Base-by-base conservation (phyloP, 177 flowering plant genomes). In the Telopea speciosissima region DNA sequence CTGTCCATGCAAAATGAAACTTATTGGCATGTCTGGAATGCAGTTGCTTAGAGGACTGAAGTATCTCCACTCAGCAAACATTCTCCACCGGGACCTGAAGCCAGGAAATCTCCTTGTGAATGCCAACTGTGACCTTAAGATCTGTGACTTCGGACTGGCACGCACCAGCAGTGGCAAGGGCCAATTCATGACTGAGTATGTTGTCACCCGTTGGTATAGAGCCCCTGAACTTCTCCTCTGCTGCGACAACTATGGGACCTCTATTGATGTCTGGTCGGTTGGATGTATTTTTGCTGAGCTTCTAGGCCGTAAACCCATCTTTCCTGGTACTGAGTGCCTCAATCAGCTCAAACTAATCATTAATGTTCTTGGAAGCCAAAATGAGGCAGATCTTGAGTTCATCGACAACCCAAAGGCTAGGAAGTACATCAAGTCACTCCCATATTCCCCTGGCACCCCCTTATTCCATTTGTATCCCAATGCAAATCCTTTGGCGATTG, bases 281-380 rank as follows among this genome's bases (percentile, higher is more conserved):
- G 98, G 98, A 63, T 93, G 98, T 81, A 90, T 93, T 76, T 93
- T 93, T 71, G 97, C 98, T 0, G 98, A 93, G 78, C 87, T 93
- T 33, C 89, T 93, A 24, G 98, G 97, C 0, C 81, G 98, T 9
- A 93, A 93, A 68, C 96, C 98, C 1, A 78, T 93, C 63, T 93
- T 93, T 70, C 97, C 97, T 9, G 98, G 98, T 8, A 85, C 96
- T 7, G 98, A 93, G 67, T 90, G 97, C 75, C 90, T 93, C 66
- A 88, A 90, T 82, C 98, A 91, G 78, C 96, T 93, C 31, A 93
- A 88, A 73, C 82, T 91, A 69, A 91, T 93, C 13, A 83, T 93
- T 58, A 90, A 85, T 77, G 81, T 89, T 74, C 92, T 93, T 33
- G 98, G 98, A 14, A 87, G 92, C 78, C 92, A 87, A 68, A 81